A percentile compares a stretch with the other conserved stretches of the same genome.
Conservation (phyloP, 2,329 filamentous ascomycete genomes). For the Chaetomium olivaceum region DNA sequence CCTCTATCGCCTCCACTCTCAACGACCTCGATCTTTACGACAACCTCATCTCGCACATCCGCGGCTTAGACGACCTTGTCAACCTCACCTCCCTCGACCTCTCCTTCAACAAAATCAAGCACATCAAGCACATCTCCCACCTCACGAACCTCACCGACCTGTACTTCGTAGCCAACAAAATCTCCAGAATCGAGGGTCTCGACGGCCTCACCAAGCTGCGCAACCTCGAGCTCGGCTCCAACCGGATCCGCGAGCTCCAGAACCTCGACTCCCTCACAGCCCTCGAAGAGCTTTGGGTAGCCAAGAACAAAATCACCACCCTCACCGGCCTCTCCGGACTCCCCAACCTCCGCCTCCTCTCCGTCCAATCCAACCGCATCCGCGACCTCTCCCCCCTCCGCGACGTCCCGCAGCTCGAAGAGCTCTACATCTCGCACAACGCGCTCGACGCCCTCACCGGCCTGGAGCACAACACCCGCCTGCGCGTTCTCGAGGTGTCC, state of each 20-base stretch:
- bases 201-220: conserved; percentile 72
- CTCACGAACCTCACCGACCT: conserved; percentile 77
- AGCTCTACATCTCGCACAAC: conserved; percentile 96
- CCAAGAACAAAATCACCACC: conserved; percentile 93
- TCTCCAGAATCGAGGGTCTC: conserved; percentile 81
- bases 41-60: conserved; percentile 86
- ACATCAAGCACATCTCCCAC: conserved; percentile 86
- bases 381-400: conserved; percentile 73
- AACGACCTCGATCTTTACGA: conserved; percentile 93
- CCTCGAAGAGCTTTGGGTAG: conserved; percentile 89
- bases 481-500: conserved; percentile 83
- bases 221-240: conserved; percentile 88
- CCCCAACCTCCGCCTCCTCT: conserved; percentile 79
- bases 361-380: conserved; percentile 93
- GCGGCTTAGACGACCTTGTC: conserved; percentile 75
- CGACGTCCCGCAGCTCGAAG: conserved; percentile 75
- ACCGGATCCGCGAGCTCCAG: conserved; percentile 84
- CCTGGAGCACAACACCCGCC: conserved; percentile 63
- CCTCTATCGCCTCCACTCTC: conserved; percentile 64
- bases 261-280: conserved; percentile 76
- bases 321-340: conserved; percentile 75
- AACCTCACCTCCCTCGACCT: conserved; percentile 81
- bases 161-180: conserved; percentile 94
- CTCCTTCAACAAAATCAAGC: conserved; percentile 99
- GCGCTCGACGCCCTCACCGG: conserved; percentile 76